A percentile compares a stretch with the other conserved stretches of the same genome.
These are phyloP conservation scores for Scheffersomyces titani DNA, from an alignment of 1,139 yeast genomes.

Conservation along the genomic window DNA sequence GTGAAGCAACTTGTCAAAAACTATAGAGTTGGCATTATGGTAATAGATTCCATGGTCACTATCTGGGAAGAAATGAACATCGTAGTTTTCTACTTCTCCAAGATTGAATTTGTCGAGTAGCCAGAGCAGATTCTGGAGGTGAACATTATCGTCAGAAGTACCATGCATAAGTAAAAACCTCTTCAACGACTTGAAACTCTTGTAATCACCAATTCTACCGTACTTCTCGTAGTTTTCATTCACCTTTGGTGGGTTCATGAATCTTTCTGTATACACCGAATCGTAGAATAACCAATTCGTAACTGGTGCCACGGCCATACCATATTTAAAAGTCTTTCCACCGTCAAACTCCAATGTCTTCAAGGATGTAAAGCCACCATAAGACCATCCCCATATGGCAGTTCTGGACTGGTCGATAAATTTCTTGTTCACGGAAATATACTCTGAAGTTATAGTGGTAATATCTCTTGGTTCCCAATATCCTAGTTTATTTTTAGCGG, in stretches of 20 bases:
- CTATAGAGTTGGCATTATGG: slow-evolving; percentile 77
- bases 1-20: slow-evolving; percentile 67
- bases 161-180: slow-evolving; percentile 91
- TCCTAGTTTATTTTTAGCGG: slow-evolving; percentile 73
- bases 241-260: slow-evolving; percentile 68
- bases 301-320: slow-evolving; percentile 90
- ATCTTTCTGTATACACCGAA: slow-evolving; percentile 86
- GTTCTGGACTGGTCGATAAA: slow-evolving; percentile 62
- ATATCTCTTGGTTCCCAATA: slow-evolving; percentile 88
- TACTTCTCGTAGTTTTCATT: slow-evolving; percentile 51
- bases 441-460: slow-evolving; percentile 61
- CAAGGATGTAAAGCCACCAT: slow-evolving; percentile 80
- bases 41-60: slow-evolving; percentile 81
- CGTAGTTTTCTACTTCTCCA: slow-evolving; percentile 74
- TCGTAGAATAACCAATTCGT: slow-evolving; percentile 82
- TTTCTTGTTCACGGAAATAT: slow-evolving; percentile 50
- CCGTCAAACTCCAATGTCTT: slow-evolving; percentile 73
- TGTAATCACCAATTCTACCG: slow-evolving; percentile 49
- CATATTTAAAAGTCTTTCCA: slow-evolving; percentile 69
- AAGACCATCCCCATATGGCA: slow-evolving; percentile 98
- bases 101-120: slow-evolving; percentile 70
- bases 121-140: slow-evolving; percentile 80
- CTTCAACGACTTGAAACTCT: slow-evolving; percentile 45
- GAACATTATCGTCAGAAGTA: slow-evolving; percentile 96
- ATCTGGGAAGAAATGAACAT: slow-evolving; percentile 89